Percentiles rank a stretch among this genome's conserved stretches.
phyloP scores from a whole-genome alignment of 176 grass and related monocot genomes.

The Zoysia pacifica region DNA sequence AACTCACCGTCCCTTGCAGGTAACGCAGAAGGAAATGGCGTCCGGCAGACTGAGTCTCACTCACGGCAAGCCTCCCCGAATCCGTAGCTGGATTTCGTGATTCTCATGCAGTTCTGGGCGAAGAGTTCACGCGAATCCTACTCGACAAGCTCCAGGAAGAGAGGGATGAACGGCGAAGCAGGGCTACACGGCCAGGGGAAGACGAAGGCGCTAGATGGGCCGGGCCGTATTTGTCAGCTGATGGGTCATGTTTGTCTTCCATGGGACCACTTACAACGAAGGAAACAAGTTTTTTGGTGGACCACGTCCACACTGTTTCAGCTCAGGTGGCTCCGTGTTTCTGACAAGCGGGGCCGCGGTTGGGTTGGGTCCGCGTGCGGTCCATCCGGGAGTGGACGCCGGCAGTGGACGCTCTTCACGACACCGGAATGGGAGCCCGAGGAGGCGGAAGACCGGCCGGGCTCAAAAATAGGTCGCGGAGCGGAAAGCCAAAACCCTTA shows the following conservation, averaged over 20 bases:
- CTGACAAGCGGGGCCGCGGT: not conserved
- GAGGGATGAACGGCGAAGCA: not conserved
- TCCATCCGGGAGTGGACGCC: not conserved
- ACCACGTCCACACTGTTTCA: not conserved
- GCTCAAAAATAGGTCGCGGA: constrained; percentile 17
- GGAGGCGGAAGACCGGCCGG: not conserved
- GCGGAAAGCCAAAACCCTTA: not conserved
- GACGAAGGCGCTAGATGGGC: constrained; percentile 1
- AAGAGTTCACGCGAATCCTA: constrained; percentile 15
- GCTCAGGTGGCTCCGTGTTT: not conserved
- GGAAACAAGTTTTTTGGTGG: not conserved
- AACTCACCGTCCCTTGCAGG: not conserved
- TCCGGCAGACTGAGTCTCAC: not conserved
- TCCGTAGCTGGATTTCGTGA: not conserved
- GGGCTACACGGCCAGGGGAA: not conserved
- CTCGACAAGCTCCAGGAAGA: not conserved
- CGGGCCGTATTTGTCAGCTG: not conserved
- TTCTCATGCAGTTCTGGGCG: not conserved
- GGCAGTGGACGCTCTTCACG: constrained; percentile 19
- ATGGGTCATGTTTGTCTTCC: not conserved
- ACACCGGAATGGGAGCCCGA: constrained; percentile 34
- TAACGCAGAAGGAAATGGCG: not conserved
- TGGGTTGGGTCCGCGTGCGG: not conserved
- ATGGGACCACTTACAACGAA: not conserved
- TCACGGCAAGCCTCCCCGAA: not conserved